Base-by-base conservation (phyloP, 2,329 filamentous ascomycete genomes). In the Salinomyces thailandicus region DNA sequence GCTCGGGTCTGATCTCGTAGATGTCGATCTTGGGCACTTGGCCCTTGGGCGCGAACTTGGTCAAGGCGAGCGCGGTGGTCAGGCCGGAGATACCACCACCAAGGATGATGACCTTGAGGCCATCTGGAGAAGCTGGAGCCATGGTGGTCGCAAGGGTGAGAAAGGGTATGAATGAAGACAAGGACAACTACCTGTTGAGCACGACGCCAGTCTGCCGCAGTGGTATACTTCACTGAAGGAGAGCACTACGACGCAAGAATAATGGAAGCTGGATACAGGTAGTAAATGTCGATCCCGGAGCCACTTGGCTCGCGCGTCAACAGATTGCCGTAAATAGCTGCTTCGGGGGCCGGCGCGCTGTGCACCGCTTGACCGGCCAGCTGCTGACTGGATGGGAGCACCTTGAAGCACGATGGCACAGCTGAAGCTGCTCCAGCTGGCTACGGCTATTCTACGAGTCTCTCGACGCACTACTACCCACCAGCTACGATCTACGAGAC, bases 21-120 rank as follows among this genome's bases (percentile, higher is more conserved):
- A 73, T 59, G 27, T 61, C 64, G 46, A 71, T 61, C 15, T 56
- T 54, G 14, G 57, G 54, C 15, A 61, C 51, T 19, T 51, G 46
- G 18, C 50, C 53, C 17, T 52, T 30, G 17, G 63, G 60, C 27
- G 56, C 55, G 48, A 62, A 64, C 41, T 66, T 63, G 24, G 61
- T 62, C 35, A 71, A 58, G 9, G 68, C 59, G 29, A 72, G 56
- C 13, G 71, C 69, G 29, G 67, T 64, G 12, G 66, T 57, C 18
- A 72, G 61, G 24, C 70, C 71, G 13, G 68, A 62, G 17, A 71
- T 67, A 16, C 70, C 69, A 5, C 65, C 68, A 26, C 70, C 70
- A 31, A 73, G 56, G 37, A 73, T 64, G 44, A 71, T 62, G 41
- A 69, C 59, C 38, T 64, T 44, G 15, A 58, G 43, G 36, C 49